Base-by-base conservation (phyloP, 768 basidiomycete genomes). In the Tricholoma sp. region DNA sequence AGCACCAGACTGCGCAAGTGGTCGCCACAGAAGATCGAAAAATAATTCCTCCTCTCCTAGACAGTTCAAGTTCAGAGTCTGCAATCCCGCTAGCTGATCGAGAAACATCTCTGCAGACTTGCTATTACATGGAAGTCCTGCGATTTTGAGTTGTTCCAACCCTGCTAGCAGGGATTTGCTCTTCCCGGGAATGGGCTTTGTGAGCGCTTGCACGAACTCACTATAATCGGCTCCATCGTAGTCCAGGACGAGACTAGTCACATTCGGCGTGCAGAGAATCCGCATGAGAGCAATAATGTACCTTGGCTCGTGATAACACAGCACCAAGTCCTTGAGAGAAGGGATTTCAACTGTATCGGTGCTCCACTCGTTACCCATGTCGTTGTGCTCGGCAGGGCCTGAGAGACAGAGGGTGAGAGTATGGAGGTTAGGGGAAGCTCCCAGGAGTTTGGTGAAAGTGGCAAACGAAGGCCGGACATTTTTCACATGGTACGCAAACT, bases 401-500 rank as follows among this genome's bases (percentile, higher is more conserved):
- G 88, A 87, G 47, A 74, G 63, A 35, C 73, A 75, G 8, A 91
- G 72, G 2, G 74, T 75, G 55, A 91, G 77, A 1, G 66, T 74
- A 29, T 74, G 67, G 8, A 91, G 76, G 37, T 79, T 70, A 2
- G 87, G 81, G 3, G 84, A 85, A 21, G 69, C 62, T 9, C 69
- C 66, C 37, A 91, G 65, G 18, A 88, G 82, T 29, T 76, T 64
- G 24, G 69, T 64, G 60, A 90, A 85, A 12, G 79, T 75, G 9
- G 63, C 57, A 69, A 79, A 87, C 3, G 78, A 75, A 1, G 87
- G 89, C 11, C 86, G 81, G 12, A 84, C 85, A 63, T 86, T 82
- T 27, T 77, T 73, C 8, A 78, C 68, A 62, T 88, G 87, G 70
- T 79, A 88, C 0, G 83, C 79, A 41, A 90, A 72, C 61, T 86